A percentile compares a stretch with the other conserved stretches of the same genome.
phyloP scores from a whole-genome alignment of 192 early-diverging fungal species.

The Helicostylum pulchrum region DNA sequence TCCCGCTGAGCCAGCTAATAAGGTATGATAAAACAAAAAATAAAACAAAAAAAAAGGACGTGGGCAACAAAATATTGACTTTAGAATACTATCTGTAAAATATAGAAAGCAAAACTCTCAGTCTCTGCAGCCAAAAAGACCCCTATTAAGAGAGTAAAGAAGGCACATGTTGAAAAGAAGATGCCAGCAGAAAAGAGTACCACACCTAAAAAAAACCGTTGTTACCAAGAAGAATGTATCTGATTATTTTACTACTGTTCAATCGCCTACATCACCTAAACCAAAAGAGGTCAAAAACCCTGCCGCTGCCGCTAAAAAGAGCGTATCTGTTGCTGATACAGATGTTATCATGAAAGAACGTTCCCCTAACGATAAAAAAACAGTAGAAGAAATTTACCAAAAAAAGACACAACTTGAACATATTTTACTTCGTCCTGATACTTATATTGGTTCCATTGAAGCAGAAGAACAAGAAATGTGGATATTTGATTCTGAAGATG shows the following conservation, averaged over 20 bases:
- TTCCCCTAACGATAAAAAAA: slow-evolving; percentile 15
- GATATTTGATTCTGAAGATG: slow-evolving; percentile 71
- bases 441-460: slow-evolving; percentile 94
- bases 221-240: neutral
- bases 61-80: neutral
- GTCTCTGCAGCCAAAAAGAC: neutral
- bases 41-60: neutral
- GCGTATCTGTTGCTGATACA: neutral
- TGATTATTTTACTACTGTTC: neutral
- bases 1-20: slow-evolving; percentile 4
- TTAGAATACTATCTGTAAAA: neutral
- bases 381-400: slow-evolving; percentile 88
- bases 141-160: neutral
- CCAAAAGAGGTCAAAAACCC: neutral
- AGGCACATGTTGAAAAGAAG: neutral
- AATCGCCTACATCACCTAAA: neutral
- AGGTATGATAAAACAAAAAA: slow-evolving; percentile 4
- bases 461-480: slow-evolving; percentile 77
- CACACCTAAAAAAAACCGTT: neutral
- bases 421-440: slow-evolving; percentile 90
- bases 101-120: neutral
- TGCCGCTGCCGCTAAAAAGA: neutral
- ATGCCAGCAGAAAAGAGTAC: neutral
- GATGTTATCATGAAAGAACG: neutral
- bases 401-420: slow-evolving; percentile 96